These are phyloP conservation scores for Metarhizium rileyi DNA, from an alignment of 2,329 filamentous ascomycete species.

Conservation along the genomic window DNA sequence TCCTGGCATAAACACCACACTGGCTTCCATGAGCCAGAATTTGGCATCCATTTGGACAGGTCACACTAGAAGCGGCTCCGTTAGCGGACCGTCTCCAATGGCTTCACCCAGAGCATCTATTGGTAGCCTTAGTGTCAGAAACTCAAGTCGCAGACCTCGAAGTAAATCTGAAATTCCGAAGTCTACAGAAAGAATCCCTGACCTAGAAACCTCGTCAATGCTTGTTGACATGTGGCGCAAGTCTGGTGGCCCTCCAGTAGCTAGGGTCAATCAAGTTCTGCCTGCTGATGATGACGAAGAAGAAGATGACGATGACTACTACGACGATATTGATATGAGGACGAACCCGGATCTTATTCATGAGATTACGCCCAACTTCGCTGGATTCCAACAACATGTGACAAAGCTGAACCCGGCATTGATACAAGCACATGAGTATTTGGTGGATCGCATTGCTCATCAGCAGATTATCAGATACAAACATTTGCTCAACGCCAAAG, in stretches of 20 bases:
- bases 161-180: conserved; percentile 46
- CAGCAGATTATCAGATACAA: conserved; percentile 77
- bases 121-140: conserved; percentile 33
- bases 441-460: conserved; percentile 73
- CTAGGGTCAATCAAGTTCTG: conserved; percentile 21
- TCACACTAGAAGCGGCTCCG: conserved; percentile 50
- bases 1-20: conserved; percentile 49
- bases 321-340: conserved; percentile 48
- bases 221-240: conserved; percentile 42
- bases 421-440: conserved; percentile 41
- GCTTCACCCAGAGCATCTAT: conserved; percentile 43
- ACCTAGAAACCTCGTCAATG: conserved; percentile 30
- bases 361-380: conserved; percentile 59
- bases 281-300: conserved; percentile 30
- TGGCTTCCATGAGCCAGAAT: conserved; percentile 44
- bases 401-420: conserved; percentile 65
- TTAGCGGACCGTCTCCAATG: conserved; percentile 40
- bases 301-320: conserved; percentile 44
- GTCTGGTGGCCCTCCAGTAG: conserved; percentile 44
- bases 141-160: conserved; percentile 41
- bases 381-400: conserved; percentile 70
- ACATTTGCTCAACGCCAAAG: conserved; percentile 56
- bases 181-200: conserved; percentile 17
- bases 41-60: conserved; percentile 46
- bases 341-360: conserved; percentile 56